Evolutionary conservation across 1,284 basidiomycete species (phyloP).

Genomic region (Cutaneotrichosporon cavernicola): DNA sequence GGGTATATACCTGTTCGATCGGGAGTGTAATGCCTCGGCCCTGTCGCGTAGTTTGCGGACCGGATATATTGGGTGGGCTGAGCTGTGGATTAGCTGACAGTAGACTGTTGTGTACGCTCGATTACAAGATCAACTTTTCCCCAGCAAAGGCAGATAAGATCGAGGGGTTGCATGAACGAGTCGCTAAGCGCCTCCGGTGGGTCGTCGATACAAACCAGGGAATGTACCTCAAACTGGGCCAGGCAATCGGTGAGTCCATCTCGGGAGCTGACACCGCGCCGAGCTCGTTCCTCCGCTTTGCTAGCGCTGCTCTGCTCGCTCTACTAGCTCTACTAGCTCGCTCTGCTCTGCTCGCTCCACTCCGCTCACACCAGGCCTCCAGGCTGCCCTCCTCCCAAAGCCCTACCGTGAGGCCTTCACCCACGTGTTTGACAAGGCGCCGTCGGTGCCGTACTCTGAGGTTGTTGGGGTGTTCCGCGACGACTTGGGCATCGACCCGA

Average conservation of each 20-base stretch:
- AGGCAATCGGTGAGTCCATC: constrained; percentile 46
- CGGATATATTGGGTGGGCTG: constrained; percentile 60
- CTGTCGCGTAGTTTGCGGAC: constrained; percentile 65
- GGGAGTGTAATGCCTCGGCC: constrained; percentile 66
- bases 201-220: constrained; percentile 78
- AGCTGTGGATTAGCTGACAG: constrained; percentile 9
- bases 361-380: constrained; percentile 61
- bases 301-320: not conserved
- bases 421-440: constrained; percentile 79
- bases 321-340: not conserved
- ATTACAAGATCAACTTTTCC: constrained; percentile 76
- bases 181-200: constrained; percentile 71
- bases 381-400: constrained; percentile 74
- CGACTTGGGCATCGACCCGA: constrained; percentile 68
- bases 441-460: constrained; percentile 70
- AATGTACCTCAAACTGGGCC: constrained; percentile 84
- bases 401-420: constrained; percentile 78
- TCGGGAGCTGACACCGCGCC: not conserved
- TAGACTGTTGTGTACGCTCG: constrained; percentile 48
- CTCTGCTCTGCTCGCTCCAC: not conserved
- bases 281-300: too few species aligned
- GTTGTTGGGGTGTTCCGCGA: constrained; percentile 66
- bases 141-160: constrained; percentile 65
- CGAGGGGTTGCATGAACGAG: constrained; percentile 73
- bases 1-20: constrained; percentile 60